Conservation (phyloP, 192 early-diverging fungal genomes). For the Coemansia sp. region DNA sequence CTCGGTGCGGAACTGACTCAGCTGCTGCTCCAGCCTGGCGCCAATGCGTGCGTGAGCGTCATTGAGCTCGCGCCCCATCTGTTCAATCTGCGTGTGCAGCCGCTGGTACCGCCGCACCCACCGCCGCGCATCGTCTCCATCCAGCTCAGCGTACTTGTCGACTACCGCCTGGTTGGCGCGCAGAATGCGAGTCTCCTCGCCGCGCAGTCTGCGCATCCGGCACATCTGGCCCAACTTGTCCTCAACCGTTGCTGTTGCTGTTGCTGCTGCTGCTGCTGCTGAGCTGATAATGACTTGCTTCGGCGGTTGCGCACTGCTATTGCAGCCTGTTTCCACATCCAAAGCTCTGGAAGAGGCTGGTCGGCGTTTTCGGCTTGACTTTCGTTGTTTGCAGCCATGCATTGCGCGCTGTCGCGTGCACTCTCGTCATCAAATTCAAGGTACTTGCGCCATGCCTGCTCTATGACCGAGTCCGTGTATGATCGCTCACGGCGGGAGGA, state of each 20-base stretch:
- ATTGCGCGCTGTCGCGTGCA: constrained; percentile 20
- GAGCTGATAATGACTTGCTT: constrained; percentile 39
- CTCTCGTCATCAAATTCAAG: constrained; percentile 32
- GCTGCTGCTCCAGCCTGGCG: constrained; percentile 13
- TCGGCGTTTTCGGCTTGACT: constrained; percentile 6
- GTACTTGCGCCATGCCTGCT: constrained; percentile 49
- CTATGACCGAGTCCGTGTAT: constrained; percentile 45
- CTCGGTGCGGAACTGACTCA: constrained; percentile 18
- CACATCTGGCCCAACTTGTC: constrained; percentile 16
- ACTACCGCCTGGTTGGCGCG: constrained; percentile 19
- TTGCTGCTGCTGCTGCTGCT: constrained; percentile 5
- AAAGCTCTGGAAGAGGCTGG: constrained; percentile 45
- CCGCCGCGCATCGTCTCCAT: constrained; percentile 24
- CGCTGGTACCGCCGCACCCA: constrained; percentile 37
- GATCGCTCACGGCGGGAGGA: constrained; percentile 51
- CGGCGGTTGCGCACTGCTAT: constrained; percentile 50
- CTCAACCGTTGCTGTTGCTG: no score
- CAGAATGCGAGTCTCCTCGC: constrained; percentile 37
- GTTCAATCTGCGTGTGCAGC: constrained; percentile 22
- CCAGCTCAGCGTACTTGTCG: constrained; percentile 29
- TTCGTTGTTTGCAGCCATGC: constrained; percentile 17
- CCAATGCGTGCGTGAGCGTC: constrained; percentile 20
- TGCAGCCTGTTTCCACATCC: constrained; percentile 55
- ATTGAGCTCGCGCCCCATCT: constrained; percentile 15
- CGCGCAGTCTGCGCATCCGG: constrained; percentile 34